Base-by-base conservation (phyloP, 2,329 filamentous ascomycete genomes). In the Beauveria sp. region DNA sequence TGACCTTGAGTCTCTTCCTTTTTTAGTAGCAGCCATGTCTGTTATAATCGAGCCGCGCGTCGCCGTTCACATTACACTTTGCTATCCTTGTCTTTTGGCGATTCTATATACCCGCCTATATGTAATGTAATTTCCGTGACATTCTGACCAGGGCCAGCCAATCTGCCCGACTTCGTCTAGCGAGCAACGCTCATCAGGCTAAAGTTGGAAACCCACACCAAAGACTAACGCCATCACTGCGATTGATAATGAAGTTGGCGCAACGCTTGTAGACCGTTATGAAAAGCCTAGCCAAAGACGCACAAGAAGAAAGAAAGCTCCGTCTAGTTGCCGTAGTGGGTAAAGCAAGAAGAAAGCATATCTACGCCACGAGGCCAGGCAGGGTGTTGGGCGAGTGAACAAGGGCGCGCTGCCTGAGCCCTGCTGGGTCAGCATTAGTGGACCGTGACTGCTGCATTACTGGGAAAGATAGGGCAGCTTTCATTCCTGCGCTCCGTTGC, bases 21-120 rank as follows among this genome's bases (percentile, higher is more conserved):
- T 31, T 38, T 22, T 40, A 60, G 57, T 60, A 60, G 49, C 49
- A 60, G 57, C 48, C 20, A 60, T 46, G 40, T 46, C 57, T 60
- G 57, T 49, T n/a, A 53, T 53, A 60, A 60, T 53, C 49, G 26
- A 60, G 57, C 57, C 57, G 46, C 38, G 49, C 49, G 31, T 38
- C 28, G 26, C 49, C 18, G 46, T 60, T 53, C 46, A 10, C 24
- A 53, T 46, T 14, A 60, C 4, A 20, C 18, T 8, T 40, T 7
- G 26, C 20, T 40, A 6, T n/a, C 1, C 31, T 26, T 40, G 55
- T n/a, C 5, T 46, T 34, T 18, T 46, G 5, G 5, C 22, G 8
- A 14, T 16, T 22, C 18, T 24, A 3, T 31, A 16, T 14, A n/a
- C n/a, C 18, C 16, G 26, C 28, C 12, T 34, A 14, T 6, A 12